Evolutionary conservation across 345 rosid species (phyloP).

Genomic region (Xanthoceras sorbifolium): DNA sequence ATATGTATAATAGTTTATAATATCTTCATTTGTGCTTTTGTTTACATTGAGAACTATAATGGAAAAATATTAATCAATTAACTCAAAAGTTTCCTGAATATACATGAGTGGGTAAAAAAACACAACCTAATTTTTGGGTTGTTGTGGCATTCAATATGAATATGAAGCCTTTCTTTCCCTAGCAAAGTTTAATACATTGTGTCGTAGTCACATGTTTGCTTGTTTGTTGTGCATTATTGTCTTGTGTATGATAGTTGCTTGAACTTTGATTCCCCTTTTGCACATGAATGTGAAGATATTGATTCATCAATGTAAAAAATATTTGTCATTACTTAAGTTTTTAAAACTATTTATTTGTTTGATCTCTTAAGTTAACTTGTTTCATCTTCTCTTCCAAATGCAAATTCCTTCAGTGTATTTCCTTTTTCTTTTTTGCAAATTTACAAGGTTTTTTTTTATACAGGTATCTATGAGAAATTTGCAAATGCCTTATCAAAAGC

Average conservation of each 20-base stretch:
- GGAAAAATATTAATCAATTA: neutral
- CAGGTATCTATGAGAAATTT: conserved; percentile 95
- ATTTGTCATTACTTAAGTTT: neutral
- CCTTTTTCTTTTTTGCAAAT: neutral
- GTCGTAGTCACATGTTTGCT: neutral
- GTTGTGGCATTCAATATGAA: neutral
- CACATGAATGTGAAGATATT: neutral
- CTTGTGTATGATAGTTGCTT: neutral
- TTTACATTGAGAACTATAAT: neutral
- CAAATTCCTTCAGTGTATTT: neutral
- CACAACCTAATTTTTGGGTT: neutral
- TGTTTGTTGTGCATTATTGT: neutral
- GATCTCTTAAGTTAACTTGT: neutral
- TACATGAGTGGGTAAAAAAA: neutral
- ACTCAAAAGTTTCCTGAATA: neutral
- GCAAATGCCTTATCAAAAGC: conserved; percentile 82
- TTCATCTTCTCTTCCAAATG: neutral
- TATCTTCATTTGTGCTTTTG: neutral
- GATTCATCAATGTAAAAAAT: neutral
- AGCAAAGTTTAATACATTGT: neutral
- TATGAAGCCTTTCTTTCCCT: neutral
- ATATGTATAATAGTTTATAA: neutral
- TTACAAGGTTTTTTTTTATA: conserved; percentile 15
- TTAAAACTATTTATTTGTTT: neutral
- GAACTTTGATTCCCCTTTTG: neutral